Percentiles rank a stretch among this genome's conserved stretches.
Evolutionary conservation across 164 flowering plant species (phyloP).

Genomic region (Santalum album): DNA sequence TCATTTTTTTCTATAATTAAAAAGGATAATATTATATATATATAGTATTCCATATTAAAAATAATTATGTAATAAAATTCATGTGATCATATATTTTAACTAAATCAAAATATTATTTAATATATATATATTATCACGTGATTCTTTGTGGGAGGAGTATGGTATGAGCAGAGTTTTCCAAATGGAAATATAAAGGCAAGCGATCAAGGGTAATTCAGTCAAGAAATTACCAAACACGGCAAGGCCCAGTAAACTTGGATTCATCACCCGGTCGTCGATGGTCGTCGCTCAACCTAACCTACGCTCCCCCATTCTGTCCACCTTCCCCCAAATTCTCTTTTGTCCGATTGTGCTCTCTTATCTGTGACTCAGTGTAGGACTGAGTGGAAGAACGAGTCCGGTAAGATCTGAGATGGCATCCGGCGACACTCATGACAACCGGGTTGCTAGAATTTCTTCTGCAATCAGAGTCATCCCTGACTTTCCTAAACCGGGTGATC

Average conservation of each 20-base stretch:
- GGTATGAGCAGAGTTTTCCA: no score
- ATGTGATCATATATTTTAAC: no score
- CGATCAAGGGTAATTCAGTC: no score
- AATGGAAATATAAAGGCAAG: no score
- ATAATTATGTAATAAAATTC: no score
- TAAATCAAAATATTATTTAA: no score
- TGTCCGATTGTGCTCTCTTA: not conserved
- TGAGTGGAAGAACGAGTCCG: not conserved
- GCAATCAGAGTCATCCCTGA: conserved; percentile 76
- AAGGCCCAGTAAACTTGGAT: not conserved
- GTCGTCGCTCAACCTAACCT: not conserved
- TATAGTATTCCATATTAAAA: no score
- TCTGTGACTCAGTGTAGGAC: not conserved
- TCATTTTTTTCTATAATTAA: no score
- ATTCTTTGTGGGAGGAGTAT: no score
- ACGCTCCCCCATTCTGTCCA: not conserved
- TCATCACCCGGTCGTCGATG: not conserved
- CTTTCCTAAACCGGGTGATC: conserved; percentile 79
- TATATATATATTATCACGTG: no score
- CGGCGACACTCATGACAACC: conserved; percentile 26
- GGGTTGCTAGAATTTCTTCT: conserved; percentile 46
- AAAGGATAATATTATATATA: no score
- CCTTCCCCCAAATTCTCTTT: not conserved
- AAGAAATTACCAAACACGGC: not conserved
- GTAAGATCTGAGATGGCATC: conserved; percentile 32